phyloP scores from a whole-genome alignment of 2,329 filamentous ascomycete genomes.

The Intubia oerlemansii region DNA sequence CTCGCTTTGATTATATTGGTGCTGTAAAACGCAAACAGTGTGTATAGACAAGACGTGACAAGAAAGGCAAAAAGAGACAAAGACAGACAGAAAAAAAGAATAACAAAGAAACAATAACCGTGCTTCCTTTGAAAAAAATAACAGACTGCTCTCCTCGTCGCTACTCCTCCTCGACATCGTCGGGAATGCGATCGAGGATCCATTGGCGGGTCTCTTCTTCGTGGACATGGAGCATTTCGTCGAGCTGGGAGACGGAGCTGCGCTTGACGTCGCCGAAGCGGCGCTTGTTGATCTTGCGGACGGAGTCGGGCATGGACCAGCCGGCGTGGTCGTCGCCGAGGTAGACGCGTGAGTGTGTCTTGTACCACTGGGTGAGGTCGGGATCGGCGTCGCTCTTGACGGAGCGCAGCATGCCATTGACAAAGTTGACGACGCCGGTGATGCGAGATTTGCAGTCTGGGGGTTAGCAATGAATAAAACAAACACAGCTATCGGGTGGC shows the following conservation, averaged over 20 bases:
- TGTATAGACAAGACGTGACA: no score
- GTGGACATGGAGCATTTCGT: constrained; percentile 35
- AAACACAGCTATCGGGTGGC: no score
- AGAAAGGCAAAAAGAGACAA: no score
- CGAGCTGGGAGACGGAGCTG: constrained; percentile 25
- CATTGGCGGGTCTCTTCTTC: constrained; percentile 28
- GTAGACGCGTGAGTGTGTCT: constrained; percentile 57
- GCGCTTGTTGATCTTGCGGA: constrained; percentile 34
- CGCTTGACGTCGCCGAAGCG: constrained; percentile 36
- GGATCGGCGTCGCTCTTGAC: constrained; percentile 60
- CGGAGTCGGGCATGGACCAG: constrained; percentile 44
- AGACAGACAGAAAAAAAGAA: no score
- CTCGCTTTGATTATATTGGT: no score
- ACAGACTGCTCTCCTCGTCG: no score
- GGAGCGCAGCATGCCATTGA: constrained; percentile 54
- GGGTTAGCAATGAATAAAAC: constrained; percentile 2
- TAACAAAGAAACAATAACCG: no score
- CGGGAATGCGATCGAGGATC: no score
- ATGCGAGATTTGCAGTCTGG: constrained; percentile 48
- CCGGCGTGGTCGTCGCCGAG: constrained; percentile 55
- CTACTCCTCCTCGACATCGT: no score
- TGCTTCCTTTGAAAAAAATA: no score
- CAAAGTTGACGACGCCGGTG: constrained; percentile 58
- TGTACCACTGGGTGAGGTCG: constrained; percentile 64
- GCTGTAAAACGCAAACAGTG: no score